Evolutionary conservation across 139 green algal genomes (phyloP), one percentile per base, ranked within the genome.

Genomic region (Eudorina sp.): DNA sequence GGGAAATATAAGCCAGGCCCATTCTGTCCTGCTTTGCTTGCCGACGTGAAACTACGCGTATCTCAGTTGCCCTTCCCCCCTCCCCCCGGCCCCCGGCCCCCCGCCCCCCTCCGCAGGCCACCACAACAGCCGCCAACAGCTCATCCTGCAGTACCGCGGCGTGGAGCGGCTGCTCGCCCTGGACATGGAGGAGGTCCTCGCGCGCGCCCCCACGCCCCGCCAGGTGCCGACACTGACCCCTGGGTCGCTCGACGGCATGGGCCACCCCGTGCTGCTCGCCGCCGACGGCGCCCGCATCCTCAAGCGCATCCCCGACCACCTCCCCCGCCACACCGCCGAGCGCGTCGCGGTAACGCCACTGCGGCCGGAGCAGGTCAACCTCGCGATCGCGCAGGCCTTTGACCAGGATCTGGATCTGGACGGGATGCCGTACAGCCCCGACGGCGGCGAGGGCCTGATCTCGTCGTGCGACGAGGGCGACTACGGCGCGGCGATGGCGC

Each of bases 231-330:
- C 78, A 53, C 55, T 85, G 55, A 74, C 78, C 40, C 78, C 78
- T 27, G 55, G 78, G 27, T 74, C 78, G 13, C 78, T 85, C 21
- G 78, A 85, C 78, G 78, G 78, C 78, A 74, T 85, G 78, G 78
- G 78, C 27, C 78, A 85, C 41, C 78, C 78, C 55, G 53, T 85
- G 29, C 78, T 85, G 1, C n/a, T 85, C 0, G 55, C 40, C 25
- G 55, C 78, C 8, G 78, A 85, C 38, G 78, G 78, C 55, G 23
- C 40, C 16, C 78, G 78, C 55, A 74, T 85, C 55, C 55, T 74
- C 16, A 41, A 31, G 25, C 38, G 40, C 23, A 85, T 58, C 13
- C 34, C 43, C 38, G 38, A 74, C 27, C 78, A 85, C 78, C 36
- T 58, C 25, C 78, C 78, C 1, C 38, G 40, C 25, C 41, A 75